Evolutionary conservation across 192 early-diverging fungal genomes (phyloP).

Genomic region (Umbelopsis sp.): DNA sequence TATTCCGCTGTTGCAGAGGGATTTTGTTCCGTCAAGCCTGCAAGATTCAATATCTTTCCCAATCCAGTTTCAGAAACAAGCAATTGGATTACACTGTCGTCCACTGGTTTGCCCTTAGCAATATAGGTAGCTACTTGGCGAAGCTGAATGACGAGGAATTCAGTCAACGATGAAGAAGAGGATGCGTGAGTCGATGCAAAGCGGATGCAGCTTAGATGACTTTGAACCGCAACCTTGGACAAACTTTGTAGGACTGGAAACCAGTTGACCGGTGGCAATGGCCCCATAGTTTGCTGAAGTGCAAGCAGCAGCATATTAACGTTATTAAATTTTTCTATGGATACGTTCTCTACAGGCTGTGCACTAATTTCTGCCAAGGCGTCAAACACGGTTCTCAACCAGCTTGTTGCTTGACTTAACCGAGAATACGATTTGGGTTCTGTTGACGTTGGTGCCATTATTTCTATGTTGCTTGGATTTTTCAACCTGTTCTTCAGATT

Average conservation of each 20-base stretch:
- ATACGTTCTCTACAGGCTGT: slow-evolving; percentile 17
- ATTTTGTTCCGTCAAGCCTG: slow-evolving; percentile 38
- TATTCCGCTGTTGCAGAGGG: slow-evolving; percentile 1
- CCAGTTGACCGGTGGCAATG: slow-evolving; percentile 60
- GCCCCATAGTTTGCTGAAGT: slow-evolving; percentile 33
- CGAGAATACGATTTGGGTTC: slow-evolving; percentile 55
- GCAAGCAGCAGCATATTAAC: slow-evolving; percentile 30
- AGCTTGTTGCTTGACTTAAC: slow-evolving; percentile 46
- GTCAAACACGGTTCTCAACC: slow-evolving; percentile 54
- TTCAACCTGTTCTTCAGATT: slow-evolving; percentile 16
- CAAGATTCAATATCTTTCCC: slow-evolving; percentile 47
- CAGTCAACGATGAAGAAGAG: slow-evolving; percentile 51
- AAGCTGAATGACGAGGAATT: slow-evolving; percentile 48
- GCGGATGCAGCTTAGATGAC: slow-evolving; percentile 27
- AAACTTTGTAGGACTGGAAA: slow-evolving; percentile 43
- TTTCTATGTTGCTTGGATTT: neutral
- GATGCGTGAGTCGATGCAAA: slow-evolving; percentile 49
- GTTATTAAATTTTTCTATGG: neutral
- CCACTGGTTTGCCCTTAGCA: slow-evolving; percentile 4
- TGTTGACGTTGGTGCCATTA: slow-evolving; percentile 34
- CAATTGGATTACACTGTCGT: slow-evolving; percentile 15
- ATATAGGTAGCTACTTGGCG: slow-evolving; percentile 1
- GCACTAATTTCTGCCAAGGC: slow-evolving; percentile 30
- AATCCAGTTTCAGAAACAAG: slow-evolving; percentile 46
- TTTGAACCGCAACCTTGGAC: slow-evolving; percentile 9